These are phyloP conservation scores for Citrus inodora DNA, from an alignment of 345 rosid species.

Conservation along the genomic window DNA sequence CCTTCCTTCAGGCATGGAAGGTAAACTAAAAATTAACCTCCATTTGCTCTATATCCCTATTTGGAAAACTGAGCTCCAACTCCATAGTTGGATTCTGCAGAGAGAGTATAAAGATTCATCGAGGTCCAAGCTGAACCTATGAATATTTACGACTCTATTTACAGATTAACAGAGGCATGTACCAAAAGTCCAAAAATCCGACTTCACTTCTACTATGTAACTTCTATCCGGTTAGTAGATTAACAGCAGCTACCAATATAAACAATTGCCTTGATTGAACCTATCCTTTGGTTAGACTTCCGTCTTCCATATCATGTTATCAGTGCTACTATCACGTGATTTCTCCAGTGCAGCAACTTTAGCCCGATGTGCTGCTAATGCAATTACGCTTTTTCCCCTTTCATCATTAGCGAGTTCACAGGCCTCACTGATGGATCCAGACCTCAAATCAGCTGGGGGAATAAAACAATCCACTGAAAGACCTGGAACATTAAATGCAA, in stretches of 20 bases:
- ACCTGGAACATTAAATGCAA: conserved; percentile 89
- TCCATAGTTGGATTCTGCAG: conserved; percentile 45
- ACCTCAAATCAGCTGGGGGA: conserved; percentile 79
- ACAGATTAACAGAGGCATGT: conserved; percentile 63
- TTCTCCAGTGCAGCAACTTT: conserved; percentile 78
- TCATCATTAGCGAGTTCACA: conserved; percentile 67
- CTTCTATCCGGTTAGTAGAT: conserved; percentile 40
- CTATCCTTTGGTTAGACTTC: conserved; percentile 37
- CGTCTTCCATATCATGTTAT: conserved; percentile 43
- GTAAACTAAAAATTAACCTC: conserved; percentile 49
- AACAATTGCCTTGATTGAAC: conserved; percentile 37
- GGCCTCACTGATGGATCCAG: conserved; percentile 54
- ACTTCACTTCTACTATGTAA: conserved; percentile 31
- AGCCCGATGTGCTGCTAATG: conserved; percentile 50
- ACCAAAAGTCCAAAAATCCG: conserved; percentile 30
- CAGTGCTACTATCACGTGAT: conserved; percentile 25
- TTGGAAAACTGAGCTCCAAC: conserved; percentile 66
- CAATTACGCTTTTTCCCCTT: conserved; percentile 43
- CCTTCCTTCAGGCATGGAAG: conserved; percentile 34
- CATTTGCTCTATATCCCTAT: conserved; percentile 56
- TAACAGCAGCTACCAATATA: conserved; percentile 35
- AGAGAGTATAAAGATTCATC: conserved; percentile 41
- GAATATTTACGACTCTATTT: conserved; percentile 55
- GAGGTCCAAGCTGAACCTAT: conserved; percentile 30
- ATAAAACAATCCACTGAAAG: conserved; percentile 84